A percentile compares a stretch with the other conserved stretches of the same genome.
phyloP scores from a whole-genome alignment of 257 asterid genomes.

The Nicotiana knightiana region DNA sequence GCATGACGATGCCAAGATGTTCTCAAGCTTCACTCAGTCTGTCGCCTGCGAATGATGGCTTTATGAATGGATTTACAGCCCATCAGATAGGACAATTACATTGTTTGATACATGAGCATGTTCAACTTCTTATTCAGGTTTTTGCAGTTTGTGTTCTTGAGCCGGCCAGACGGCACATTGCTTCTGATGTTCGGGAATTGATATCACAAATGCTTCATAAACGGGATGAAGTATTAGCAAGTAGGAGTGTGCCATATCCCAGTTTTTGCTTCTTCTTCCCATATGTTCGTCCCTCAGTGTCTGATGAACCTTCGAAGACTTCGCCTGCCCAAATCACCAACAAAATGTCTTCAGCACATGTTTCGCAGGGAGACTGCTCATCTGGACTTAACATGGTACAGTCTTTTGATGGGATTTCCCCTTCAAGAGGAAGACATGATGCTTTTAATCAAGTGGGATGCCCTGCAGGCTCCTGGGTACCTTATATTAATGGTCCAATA shows the following conservation, averaged over 20 bases:
- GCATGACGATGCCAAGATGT: constrained; percentile 19
- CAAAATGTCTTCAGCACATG: constrained; percentile 20
- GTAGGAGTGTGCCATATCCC: constrained; percentile 67
- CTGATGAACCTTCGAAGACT: constrained; percentile 32
- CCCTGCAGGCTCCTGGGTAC: constrained; percentile 52
- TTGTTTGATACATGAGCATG: constrained; percentile 86
- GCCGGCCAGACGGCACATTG: constrained; percentile 55
- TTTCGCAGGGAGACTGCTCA: constrained; percentile 27
- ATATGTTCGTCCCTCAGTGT: constrained; percentile 55
- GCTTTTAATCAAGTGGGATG: constrained; percentile 26
- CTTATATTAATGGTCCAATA: constrained; percentile 59
- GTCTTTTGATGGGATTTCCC: constrained; percentile 30
- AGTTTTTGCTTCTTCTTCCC: constrained; percentile 71
- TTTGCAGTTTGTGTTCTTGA: constrained; percentile 78
- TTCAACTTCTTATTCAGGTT: constrained; percentile 85
- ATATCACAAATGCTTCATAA: constrained; percentile 48
- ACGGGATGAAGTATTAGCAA: constrained; percentile 51
- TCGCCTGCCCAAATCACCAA: constrained; percentile 27
- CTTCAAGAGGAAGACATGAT: constrained; percentile 25
- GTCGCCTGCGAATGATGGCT: constrained; percentile 49
- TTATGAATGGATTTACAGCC: constrained; percentile 64
- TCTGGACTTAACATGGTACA: constrained; percentile 28
- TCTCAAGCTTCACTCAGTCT: constrained; percentile 21
- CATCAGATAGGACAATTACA: constrained; percentile 92
- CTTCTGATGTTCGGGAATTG: constrained; percentile 59